Percentiles rank a stretch among this genome's conserved stretches.
These are phyloP conservation scores for Cantharellus anzutake DNA, from an alignment of 768 basidiomycete genomes.

Conservation along the genomic window DNA sequence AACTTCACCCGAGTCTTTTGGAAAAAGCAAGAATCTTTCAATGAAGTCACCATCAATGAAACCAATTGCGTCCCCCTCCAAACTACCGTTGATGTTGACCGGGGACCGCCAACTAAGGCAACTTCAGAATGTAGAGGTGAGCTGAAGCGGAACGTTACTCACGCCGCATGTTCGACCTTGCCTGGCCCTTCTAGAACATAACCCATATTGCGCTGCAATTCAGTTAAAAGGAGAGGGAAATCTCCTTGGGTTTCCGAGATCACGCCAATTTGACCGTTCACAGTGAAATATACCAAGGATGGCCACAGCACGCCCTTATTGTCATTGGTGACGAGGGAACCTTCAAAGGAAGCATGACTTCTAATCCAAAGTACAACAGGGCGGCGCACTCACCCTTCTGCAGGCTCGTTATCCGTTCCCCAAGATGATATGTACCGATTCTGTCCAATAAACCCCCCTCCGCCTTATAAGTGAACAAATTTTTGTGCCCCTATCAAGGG, in stretches of 20 bases:
- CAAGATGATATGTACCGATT: conserved; percentile 53
- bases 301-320: conserved; percentile 27
- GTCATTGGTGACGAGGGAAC: conserved; percentile 2
- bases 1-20: no score
- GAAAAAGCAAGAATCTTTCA: conserved; percentile 36
- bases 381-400: conserved; percentile 30
- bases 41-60: conserved; percentile 84
- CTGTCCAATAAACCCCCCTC: conserved; percentile 33
- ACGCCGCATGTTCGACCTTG: conserved; percentile 44
- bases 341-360: background rate
- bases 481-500: conserved; percentile 35
- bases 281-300: conserved; percentile 55
- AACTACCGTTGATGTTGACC: conserved; percentile 29
- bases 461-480: conserved; percentile 44
- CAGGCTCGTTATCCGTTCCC: conserved; percentile 63
- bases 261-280: conserved; percentile 61
- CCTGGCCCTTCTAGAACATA: conserved; percentile 32
- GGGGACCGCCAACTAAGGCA: conserved; percentile 48
- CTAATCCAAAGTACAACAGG: background rate
- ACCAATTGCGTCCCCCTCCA: conserved; percentile 35
- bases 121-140: no score
- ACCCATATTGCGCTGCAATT: conserved; percentile 58
- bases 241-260: conserved; percentile 40
- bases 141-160: conserved; percentile 9
- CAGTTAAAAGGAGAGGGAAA: conserved; percentile 39